These are phyloP conservation scores for Solanum habrochaites DNA, from an alignment of 257 asterid species.

Conservation along the genomic window DNA sequence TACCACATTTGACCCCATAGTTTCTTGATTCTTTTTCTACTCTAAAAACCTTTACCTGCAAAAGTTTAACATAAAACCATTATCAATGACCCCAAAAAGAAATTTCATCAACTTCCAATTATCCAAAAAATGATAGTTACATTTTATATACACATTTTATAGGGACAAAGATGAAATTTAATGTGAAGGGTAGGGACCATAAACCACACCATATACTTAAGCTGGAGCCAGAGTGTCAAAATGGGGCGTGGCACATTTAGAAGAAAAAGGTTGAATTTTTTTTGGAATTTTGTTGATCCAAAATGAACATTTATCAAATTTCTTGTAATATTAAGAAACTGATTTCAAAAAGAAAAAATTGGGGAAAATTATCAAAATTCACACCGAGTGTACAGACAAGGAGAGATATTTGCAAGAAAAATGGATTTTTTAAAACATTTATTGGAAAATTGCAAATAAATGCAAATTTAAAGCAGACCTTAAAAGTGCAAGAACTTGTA, in stretches of 20 bases:
- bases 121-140: neutral
- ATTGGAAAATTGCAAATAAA: neutral
- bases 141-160: neutral
- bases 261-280: neutral
- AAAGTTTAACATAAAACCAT: neutral
- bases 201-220: neutral
- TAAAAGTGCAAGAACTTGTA: neutral
- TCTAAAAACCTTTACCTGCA: slow-evolving; percentile 9
- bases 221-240: neutral
- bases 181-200: neutral
- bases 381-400: slow-evolving; percentile 22
- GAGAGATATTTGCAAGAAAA: neutral
- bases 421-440: neutral
- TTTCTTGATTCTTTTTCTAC: neutral
- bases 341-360: neutral
- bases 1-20: slow-evolving; percentile 43
- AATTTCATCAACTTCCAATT: neutral
- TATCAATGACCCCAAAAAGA: neutral
- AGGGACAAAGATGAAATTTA: neutral
- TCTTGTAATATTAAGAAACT: neutral
- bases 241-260: neutral
- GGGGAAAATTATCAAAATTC: neutral
- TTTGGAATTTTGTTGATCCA: slow-evolving; percentile 19
- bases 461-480: slow-evolving; percentile 12
- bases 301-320: neutral